Percentiles rank a stretch among this genome's conserved stretches.
Evolutionary conservation across 192 early-diverging fungal species (phyloP).

Genomic region (Gonapodya prolifera): DNA sequence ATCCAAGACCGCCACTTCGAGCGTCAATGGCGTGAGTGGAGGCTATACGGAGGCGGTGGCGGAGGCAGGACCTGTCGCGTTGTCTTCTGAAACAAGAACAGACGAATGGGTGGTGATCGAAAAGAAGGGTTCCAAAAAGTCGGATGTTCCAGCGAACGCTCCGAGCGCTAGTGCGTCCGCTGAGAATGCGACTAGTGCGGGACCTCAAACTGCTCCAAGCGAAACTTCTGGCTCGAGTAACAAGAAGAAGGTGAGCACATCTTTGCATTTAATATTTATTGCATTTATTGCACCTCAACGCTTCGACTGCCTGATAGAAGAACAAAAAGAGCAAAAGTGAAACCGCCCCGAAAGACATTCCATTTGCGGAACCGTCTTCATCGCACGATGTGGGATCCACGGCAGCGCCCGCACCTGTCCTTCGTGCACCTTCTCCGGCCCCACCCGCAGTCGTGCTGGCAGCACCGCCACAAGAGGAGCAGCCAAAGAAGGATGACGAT

Average conservation of each 20-base stretch:
- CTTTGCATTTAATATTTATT: not conserved
- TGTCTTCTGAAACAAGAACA: not conserved
- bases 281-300: not conserved
- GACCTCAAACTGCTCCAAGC: too few species aligned
- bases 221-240: not conserved
- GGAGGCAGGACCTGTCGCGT: not conserved
- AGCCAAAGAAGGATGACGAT: not conserved
- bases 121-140: not conserved
- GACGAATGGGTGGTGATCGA: constrained; percentile 1
- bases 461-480: too few species aligned
- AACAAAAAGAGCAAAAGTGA: not conserved
- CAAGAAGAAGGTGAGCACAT: not conserved
- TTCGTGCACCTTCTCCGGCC: not conserved
- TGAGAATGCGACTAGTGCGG: too few species aligned
- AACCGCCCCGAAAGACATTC: not conserved
- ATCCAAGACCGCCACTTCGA: not conserved
- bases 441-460: too few species aligned
- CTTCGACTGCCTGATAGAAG: not conserved
- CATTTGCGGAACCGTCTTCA: too few species aligned
- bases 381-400: too few species aligned
- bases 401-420: too few species aligned
- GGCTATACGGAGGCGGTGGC: not conserved
- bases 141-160: too few species aligned
- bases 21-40: not conserved
- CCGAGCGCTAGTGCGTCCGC: too few species aligned